A percentile compares a stretch with the other conserved stretches of the same genome.
These are phyloP conservation scores for Ceratocystis smalleyi DNA, from an alignment of 2,329 filamentous ascomycete genomes.

Conservation along the genomic window DNA sequence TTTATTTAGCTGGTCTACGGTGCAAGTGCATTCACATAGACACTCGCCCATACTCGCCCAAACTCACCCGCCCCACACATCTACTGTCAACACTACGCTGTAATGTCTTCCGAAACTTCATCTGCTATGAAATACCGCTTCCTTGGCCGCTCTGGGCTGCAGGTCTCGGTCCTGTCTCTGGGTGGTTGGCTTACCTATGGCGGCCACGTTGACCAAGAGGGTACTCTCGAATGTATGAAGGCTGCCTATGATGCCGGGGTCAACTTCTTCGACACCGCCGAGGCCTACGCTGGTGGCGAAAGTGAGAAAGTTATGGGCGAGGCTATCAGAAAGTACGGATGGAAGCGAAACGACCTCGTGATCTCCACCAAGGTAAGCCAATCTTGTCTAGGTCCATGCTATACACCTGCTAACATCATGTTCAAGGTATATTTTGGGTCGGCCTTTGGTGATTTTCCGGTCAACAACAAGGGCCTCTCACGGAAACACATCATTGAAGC, in stretches of 20 bases:
- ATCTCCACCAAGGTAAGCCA: constrained; percentile 38
- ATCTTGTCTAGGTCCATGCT: neutral
- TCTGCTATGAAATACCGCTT: constrained; percentile 54
- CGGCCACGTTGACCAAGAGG: constrained; percentile 47
- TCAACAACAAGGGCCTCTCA: constrained; percentile 53
- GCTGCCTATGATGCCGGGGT: constrained; percentile 44
- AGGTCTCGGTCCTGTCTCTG: constrained; percentile 58
- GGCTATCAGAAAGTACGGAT: constrained; percentile 43
- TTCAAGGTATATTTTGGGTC: constrained; percentile 42
- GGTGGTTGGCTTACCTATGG: constrained; percentile 63
- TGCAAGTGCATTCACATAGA: neutral
- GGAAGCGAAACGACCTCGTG: constrained; percentile 46
- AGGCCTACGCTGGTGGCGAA: constrained; percentile 43
- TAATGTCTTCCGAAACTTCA: constrained; percentile 13
- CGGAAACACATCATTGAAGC: constrained; percentile 57
- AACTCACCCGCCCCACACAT: no score
- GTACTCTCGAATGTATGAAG: constrained; percentile 41
- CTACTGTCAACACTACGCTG: neutral
- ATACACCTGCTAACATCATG: neutral
- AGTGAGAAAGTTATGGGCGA: constrained; percentile 48
- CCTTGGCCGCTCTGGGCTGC: constrained; percentile 54
- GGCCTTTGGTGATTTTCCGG: constrained; percentile 42
- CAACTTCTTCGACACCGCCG: constrained; percentile 49
- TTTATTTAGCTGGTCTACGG: no score
- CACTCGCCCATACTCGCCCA: neutral